phyloP scores from a whole-genome alignment of 164 flowering plant genomes.

The Magnolia changhungtana region DNA sequence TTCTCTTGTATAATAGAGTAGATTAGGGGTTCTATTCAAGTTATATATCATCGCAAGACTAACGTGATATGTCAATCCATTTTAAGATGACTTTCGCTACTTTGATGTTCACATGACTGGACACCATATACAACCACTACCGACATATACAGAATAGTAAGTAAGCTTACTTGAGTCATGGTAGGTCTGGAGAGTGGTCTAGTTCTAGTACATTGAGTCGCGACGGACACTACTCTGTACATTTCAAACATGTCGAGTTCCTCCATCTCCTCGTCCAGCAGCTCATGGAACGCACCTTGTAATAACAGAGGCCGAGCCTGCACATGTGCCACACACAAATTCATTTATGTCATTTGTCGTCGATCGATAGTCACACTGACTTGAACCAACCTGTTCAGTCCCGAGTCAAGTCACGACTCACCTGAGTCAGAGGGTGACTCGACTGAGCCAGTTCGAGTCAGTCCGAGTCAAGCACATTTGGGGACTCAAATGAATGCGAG shows the following conservation, averaged over 20 bases:
- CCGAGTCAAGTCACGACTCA: too few species aligned
- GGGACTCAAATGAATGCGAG: too few species aligned
- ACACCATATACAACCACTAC: not conserved
- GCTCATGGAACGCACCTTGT: conserved; percentile 26
- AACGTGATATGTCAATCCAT: not conserved
- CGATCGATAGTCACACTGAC: too few species aligned
- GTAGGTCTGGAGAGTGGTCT: conserved; percentile 21
- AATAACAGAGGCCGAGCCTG: conserved; percentile 33
- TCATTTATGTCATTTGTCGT: too few species aligned
- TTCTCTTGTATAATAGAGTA: not conserved
- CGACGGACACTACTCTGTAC: conserved; percentile 31
- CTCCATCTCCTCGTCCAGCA: conserved; percentile 27
- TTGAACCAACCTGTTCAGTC: too few species aligned
- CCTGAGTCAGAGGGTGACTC: too few species aligned
- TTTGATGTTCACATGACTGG: not conserved
- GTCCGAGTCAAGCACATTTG: too few species aligned
- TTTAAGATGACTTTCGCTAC: not conserved
- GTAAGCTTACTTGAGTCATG: conserved; percentile 23
- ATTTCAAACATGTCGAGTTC: conserved; percentile 30
- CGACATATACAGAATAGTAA: not conserved
- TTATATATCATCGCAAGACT: too few species aligned
- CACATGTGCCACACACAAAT: not conserved
- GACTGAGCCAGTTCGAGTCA: too few species aligned
- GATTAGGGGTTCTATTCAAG: not conserved
- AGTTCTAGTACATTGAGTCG: conserved; percentile 29